A percentile compares a stretch with the other conserved stretches of the same genome.
These are phyloP conservation scores for Pulveroboletus ravenelii DNA, from an alignment of 768 basidiomycete species.

Conservation along the genomic window DNA sequence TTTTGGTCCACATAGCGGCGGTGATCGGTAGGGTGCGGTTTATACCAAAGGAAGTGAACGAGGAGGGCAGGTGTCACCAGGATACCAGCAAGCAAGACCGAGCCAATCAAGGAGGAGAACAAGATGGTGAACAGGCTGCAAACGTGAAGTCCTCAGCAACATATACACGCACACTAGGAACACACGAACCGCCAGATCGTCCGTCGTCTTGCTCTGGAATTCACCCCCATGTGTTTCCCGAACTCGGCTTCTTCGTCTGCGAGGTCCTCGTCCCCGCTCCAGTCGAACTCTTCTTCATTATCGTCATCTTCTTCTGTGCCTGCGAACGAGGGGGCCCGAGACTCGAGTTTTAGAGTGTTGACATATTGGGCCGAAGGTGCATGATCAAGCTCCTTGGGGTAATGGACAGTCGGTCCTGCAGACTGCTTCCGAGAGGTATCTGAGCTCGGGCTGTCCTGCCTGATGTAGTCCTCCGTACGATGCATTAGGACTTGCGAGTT, in stretches of 20 bases:
- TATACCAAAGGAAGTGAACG: constrained; percentile 68
- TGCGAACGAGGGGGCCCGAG: constrained; percentile 41
- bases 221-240: constrained; percentile 52
- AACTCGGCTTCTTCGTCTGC: constrained; percentile 67
- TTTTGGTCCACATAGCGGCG: constrained; percentile 61
- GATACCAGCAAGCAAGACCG: constrained; percentile 57
- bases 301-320: constrained; percentile 59
- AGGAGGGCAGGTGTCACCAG: constrained; percentile 59
- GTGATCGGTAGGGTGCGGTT: constrained; percentile 49
- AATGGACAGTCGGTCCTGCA: constrained; percentile 48
- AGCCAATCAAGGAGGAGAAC: constrained; percentile 72
- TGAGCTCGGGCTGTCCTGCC: constrained; percentile 12
- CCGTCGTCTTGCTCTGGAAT: constrained; percentile 43
- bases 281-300: constrained; percentile 58
- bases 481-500: constrained; percentile 17
- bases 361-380: constrained; percentile 19
- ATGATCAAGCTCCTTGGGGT: constrained; percentile 39
- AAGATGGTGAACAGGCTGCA: constrained; percentile 55
- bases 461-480: neutral
- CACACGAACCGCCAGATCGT: constrained; percentile 48
- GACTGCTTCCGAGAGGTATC: constrained; percentile 10
- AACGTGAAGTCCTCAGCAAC: neutral
- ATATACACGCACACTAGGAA: constrained; percentile 1
- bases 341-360: constrained; percentile 32
- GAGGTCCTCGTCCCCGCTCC: constrained; percentile 76